Base-by-base conservation (phyloP, 1,139 yeast species). In the Kodamaea suecica region DNA sequence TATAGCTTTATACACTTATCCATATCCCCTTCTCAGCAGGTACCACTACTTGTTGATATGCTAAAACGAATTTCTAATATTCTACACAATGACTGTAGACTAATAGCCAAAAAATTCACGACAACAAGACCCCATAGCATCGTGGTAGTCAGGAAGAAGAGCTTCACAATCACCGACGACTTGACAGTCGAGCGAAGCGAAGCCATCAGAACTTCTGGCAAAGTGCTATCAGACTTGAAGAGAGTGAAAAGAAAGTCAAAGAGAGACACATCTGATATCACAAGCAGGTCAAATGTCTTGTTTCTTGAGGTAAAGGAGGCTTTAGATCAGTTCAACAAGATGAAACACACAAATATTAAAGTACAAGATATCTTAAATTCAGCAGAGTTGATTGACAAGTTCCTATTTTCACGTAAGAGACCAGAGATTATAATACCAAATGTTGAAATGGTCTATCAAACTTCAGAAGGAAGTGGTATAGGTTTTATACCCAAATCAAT, bases 391-490 rank as follows among this genome's bases (percentile, higher is more conserved):
- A 53, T 66, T 5, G 53, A 55, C 21, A 35, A 42, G 11, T 67
- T 59, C 33, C 42, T 61, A 20, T 57, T 50, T 35, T 41, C 60
- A 12, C 40, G 46, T 24, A 31, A 33, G 7, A 42, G 68, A 19
- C 62, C 61, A 1, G 27, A 40, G 2, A 41, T 49, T 2, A 38
- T 44, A 3, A 32, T 62, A 1, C 43, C 43, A 1, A 44, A 46
- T 9, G 53, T 66, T 1, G 55, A 52, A 10, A 52, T 70, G 1
- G 33, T 52, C 2, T 56, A 59, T 29, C 56, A 57, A 16, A 54
- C 70, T 0, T 44, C 59, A 0, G 66, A 61, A 35, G 76, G 73
- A 0, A 61, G 57, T 16, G 75, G 76, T 0, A 31, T 69, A 3
- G 74, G 61, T 0, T 33, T 70, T 6, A 44, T 66, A 2, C 55